Conservation (phyloP, 352 stramenopile species). For the Phytophthora rubi region DNA sequence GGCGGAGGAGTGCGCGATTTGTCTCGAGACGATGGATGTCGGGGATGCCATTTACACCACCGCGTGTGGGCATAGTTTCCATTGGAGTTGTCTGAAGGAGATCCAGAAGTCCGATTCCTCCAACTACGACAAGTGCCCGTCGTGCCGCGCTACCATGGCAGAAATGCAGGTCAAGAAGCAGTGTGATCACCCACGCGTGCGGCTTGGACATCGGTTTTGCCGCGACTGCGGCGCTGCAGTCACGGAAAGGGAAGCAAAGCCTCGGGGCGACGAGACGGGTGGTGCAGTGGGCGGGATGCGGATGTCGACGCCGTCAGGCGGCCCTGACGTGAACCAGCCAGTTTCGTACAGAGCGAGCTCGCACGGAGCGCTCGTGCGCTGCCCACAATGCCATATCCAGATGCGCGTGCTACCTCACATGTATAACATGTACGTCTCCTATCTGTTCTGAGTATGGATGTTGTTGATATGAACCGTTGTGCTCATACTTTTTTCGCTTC, state of each 20-base stretch:
- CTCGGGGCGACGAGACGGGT: constrained; percentile 48
- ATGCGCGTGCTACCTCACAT: constrained; percentile 89
- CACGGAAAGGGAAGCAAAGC: constrained; percentile 73
- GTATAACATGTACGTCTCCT: constrained; percentile 89
- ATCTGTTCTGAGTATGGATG: neutral
- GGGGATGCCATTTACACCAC: constrained; percentile 87
- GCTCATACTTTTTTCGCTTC: neutral
- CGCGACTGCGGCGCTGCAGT: constrained; percentile 72
- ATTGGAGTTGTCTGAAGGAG: constrained; percentile 86
- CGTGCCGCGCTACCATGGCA: constrained; percentile 73
- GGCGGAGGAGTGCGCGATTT: constrained; percentile 87
- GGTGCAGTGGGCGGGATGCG: constrained; percentile 17
- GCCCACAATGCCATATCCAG: constrained; percentile 87
- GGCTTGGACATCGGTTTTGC: constrained; percentile 79
- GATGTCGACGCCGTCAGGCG: constrained; percentile 30
- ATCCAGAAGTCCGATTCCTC: constrained; percentile 81
- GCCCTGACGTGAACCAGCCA: constrained; percentile 43
- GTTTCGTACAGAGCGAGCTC: constrained; percentile 81
- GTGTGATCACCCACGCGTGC: constrained; percentile 86
- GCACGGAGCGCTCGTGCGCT: constrained; percentile 86
- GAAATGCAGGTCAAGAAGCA: constrained; percentile 88
- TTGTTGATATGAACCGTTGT: constrained; percentile 15
- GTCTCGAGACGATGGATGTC: constrained; percentile 80
- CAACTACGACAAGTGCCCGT: constrained; percentile 88
- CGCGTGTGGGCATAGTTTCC: constrained; percentile 84